Evolutionary conservation across 768 basidiomycete species (phyloP), one percentile per base, ranked within the genome.

Genomic region (Hortiboletus campestris): DNA sequence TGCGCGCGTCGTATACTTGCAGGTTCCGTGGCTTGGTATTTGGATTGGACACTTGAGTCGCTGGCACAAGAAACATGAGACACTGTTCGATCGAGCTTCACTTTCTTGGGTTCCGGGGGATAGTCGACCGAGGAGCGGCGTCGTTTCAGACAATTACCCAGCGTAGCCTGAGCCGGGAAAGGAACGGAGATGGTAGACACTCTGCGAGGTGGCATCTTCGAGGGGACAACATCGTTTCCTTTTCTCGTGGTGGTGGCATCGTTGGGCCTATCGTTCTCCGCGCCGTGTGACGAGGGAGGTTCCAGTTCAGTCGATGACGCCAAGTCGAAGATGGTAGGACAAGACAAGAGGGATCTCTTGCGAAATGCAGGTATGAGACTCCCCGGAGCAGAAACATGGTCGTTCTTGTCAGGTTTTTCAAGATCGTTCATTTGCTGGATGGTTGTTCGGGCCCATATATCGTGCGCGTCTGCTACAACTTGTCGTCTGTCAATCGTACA

Each of bases 1-100:
- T 63, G 66, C 0, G 76, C 77, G 25, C 76, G 71, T 38, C 78
- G 71, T 12, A 77, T 19, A 51, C 78, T 79, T 0, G 77, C 78
- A 22, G 76, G 72, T 6, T 64, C 58, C 28, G 57, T 69, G 4
- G 75, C 71, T 19, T 64, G 51, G 22, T 64, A 72, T 35, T 28
- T 45, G 13, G 46, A 35, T 44, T 46, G 46, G 28, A 25, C 28
- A n/a, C 25, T 51, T 34, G 40, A 16, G 1, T 49, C n/a, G 16
- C 47, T 53, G 28, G 45, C 22, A 5, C 49, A 29, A 6, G 50
- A 46, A 3, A 55, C 19, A 38, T 38, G 48, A 8, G 57, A 56
- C 10, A 42, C 8, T 10, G 28, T 29, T 34, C 35, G 47, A 22
- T 62, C 56, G 16, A 60, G 51, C 41, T 63, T 70, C 17, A 4